Base-by-base conservation (phyloP, 768 basidiomycete genomes). In the Gloeopeniophorella convolvens region DNA sequence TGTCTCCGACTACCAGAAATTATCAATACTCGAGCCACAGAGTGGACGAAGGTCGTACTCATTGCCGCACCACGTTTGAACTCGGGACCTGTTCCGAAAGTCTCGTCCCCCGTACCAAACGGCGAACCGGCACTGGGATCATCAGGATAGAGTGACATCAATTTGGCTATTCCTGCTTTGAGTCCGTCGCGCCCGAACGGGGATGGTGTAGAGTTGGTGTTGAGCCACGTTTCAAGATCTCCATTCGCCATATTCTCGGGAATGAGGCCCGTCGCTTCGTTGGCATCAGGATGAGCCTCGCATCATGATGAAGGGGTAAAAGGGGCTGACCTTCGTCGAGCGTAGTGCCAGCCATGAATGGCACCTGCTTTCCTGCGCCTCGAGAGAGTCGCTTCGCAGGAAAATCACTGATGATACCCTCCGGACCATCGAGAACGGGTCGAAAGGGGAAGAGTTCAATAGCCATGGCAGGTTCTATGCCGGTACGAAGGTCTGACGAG, bases 271-370 rank as follows among this genome's bases (percentile, higher is more conserved):
- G 74, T 73, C 2, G 67, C 73, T 73, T 21, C 1, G 5, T 18
- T 11, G 5, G 3, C 21, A 27, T 47, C 20, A 34, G 45, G 11
- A 18, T 49, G 28, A 23, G 7, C 6, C n/a, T 16, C 16, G 30
- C 11, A 32, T 24, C 7, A 21, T 34, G n/a, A 27, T 10, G 18
- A 16, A 2, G 5, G 31, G 16, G 11, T n/a, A 27, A 15, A 21
- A 16, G 3, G 5, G 31, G 16, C 15, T n/a, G 20, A 74, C 76
- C 74, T 66, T 76, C 75, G 56, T 77, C 74, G 4, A 70, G 60
- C 52, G 64, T 67, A 5, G 70, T 70, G 12, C 75, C 74, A 39
- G 70, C 60, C 23, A 77, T 75, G 53, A 74, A 72, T 0, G 75
- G 74, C 3, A 77, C 49, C 15, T 59, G 58, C 2, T 68, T 63